Conservation (phyloP, 2,329 filamentous ascomycete species). For the Dichotomopilus funicola region DNA sequence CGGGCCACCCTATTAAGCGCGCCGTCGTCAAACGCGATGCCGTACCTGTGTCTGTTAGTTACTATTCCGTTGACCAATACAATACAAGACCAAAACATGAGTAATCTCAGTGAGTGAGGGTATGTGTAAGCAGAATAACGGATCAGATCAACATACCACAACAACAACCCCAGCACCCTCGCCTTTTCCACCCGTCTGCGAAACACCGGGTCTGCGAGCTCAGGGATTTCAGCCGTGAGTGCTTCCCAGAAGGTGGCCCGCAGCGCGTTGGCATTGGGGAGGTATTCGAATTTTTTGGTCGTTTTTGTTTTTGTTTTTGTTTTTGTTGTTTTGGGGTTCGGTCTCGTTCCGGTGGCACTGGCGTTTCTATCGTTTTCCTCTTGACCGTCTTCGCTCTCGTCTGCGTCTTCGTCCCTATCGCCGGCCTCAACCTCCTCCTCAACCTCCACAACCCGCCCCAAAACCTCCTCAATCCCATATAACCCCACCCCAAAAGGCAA, state of each 20-base stretch:
- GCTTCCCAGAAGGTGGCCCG: conserved; percentile 45
- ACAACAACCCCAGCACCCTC: conserved; percentile 47
- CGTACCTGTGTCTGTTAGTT: conserved; percentile 36
- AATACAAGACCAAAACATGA: no score
- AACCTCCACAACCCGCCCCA: conserved; percentile 34
- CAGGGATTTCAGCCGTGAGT: conserved; percentile 31
- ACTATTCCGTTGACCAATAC: not conserved
- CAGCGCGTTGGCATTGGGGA: conserved; percentile 36
- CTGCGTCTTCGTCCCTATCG: no score
- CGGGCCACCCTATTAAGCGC: conserved; percentile 51
- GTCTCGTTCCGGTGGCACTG: no score
- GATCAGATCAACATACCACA: conserved; percentile 36
- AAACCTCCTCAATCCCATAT: conserved; percentile 54
- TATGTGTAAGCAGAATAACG: not conserved
- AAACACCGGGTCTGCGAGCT: conserved; percentile 27
- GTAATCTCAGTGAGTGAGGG: no score
- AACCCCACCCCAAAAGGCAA: conserved; percentile 54
- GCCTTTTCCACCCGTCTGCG: conserved; percentile 34
- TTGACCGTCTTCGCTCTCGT: no score
- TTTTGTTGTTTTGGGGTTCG: no score
- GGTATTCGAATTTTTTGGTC: conserved; percentile 33
- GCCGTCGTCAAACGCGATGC: conserved; percentile 57
- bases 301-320: no score
- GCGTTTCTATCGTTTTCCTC: no score
- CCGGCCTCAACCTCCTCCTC: not conserved